Evolutionary conservation across 352 stramenopile genomes (phyloP), one percentile per base, ranked within the genome.

Genomic region (Pythium folliculosum): DNA sequence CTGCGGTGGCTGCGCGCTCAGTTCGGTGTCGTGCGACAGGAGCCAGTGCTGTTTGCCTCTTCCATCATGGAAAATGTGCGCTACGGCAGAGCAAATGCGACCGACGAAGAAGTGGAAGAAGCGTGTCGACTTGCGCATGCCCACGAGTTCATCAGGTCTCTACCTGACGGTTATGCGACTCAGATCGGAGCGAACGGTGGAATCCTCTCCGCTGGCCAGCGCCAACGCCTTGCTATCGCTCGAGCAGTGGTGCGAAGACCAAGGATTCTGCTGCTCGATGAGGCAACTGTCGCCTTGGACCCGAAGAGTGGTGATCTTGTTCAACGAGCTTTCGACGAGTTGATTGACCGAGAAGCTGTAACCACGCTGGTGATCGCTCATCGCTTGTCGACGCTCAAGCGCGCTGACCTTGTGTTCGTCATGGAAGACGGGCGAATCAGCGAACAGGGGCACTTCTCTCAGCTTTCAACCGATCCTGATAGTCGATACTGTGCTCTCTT

Each of bases 11-110:
- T 98, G 35, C 77, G 94, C 37, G 58, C 68, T 10, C 54, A 76
- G n/a, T 88, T 98, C 53, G 94, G 92, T 14, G 82, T 98, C n/a
- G 94, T 99, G 5, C 86, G 92, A 0, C 96, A 99, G 60, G 72
- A 81, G 73, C 81, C 21, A 76, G 67, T 58, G 49, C 63, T 76
- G 19, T 75, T 76, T 59, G 44, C 58, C 17, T 55, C 49, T 7
- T 64, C 69, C 22, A 79, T 77, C 52, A 66, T 69, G 40, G 61
- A 73, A 22, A 68, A 68, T 27, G 51, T 68, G 13, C 61, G 61
- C 2, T 57, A 68, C 22, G 61, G 61, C 5, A 16, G 52, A 2
- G n/a, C 61, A 3, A 55, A 19, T 3, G 61, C 61, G 13, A 62
- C 51, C 16, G 61, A 68, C 44, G 40, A 60, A 22, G 47, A 68